Evolutionary conservation across 495 filamentous ascomycete genomes (phyloP).

Genomic region (Tuber microsphaerosporum): DNA sequence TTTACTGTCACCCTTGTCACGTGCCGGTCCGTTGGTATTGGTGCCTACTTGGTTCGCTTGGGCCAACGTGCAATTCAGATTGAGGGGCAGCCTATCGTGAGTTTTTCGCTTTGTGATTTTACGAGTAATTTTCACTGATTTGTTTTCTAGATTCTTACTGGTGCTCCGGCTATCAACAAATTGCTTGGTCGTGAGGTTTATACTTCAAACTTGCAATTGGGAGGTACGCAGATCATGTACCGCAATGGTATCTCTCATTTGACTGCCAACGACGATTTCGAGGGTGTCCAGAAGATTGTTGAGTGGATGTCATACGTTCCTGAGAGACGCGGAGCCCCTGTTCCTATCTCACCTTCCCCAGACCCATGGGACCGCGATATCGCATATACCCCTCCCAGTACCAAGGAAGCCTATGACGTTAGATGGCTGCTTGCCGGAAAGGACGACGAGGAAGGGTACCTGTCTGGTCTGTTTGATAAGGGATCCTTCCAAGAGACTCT

Average conservation of each 20-base stretch:
- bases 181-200: conserved; percentile 96
- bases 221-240: conserved; percentile 99
- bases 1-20: conserved; percentile 98
- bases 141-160: conserved; percentile 66
- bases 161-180: conserved; percentile 96
- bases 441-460: conserved; percentile 78
- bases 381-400: conserved; percentile 65
- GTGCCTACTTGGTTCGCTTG: conserved; percentile 94
- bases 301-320: conserved; percentile 96
- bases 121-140: conserved; percentile 17
- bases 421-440: conserved; percentile 89
- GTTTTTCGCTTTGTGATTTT: conserved; percentile 3
- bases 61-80: conserved; percentile 98
- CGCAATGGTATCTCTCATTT: conserved; percentile 98
- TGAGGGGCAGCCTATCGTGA: conserved; percentile 85
- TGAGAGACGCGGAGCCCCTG: conserved; percentile 81
- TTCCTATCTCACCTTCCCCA: conserved; percentile 74
- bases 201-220: conserved; percentile 96
- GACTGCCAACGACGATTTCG: conserved; percentile 96
- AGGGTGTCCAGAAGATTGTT: conserved; percentile 94
- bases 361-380: conserved; percentile 92
- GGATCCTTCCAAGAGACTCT: conserved; percentile 95
- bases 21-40: conserved; percentile 94
- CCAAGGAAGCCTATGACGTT: conserved; percentile 86
- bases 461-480: conserved; percentile 87